Evolutionary conservation across 345 rosid genomes (phyloP).

Genomic region (Eucalyptus cloeziana): DNA sequence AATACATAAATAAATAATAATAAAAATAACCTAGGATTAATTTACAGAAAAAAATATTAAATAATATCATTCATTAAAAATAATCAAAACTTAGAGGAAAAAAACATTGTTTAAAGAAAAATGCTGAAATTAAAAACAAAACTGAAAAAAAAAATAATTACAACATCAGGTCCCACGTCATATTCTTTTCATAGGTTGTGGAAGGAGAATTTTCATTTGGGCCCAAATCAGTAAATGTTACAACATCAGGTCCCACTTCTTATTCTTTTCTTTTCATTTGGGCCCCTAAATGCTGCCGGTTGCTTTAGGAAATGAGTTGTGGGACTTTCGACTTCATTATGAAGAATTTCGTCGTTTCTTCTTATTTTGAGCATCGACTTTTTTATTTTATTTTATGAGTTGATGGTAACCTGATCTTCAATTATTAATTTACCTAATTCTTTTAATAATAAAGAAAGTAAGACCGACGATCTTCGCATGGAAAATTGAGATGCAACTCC

Average conservation of each 20-base stretch:
- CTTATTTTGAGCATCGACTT: accelerated
- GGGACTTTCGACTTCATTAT: neutral
- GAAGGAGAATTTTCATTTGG: neutral
- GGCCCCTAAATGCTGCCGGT: neutral
- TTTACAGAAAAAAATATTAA: no score
- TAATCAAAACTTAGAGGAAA: no score
- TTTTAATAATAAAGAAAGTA: neutral
- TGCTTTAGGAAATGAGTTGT: accelerated
- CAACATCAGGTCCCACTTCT: neutral
- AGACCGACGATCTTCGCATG: neutral
- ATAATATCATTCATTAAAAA: no score
- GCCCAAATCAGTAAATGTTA: no score
- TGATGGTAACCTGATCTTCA: neutral
- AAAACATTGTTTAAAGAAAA: no score
- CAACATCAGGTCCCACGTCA: no score
- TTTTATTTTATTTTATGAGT: neutral
- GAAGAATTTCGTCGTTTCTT: neutral
- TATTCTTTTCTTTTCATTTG: neutral
- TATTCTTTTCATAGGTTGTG: no score
- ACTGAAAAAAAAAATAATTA: no score
- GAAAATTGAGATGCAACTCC: neutral
- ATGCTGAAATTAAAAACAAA: no score
- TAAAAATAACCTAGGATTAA: no score
- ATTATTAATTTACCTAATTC: neutral
- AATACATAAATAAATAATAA: no score